Evolutionary conservation across 495 filamentous ascomycete species (phyloP).

Genomic region (Amphirosellinia nigrospora): DNA sequence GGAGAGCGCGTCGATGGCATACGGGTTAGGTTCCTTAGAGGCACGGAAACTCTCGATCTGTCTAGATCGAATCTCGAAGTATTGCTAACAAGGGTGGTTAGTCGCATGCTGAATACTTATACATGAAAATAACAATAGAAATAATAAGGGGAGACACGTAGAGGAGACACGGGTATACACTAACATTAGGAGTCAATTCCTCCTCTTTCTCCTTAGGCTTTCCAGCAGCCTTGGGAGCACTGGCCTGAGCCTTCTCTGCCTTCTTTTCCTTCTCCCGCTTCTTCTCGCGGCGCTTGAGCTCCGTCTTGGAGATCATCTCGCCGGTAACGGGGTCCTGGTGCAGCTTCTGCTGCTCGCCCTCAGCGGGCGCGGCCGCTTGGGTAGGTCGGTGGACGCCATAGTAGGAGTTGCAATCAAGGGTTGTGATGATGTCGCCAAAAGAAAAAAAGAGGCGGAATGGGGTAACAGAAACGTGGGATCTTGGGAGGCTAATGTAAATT

Average conservation of each 20-base stretch:
- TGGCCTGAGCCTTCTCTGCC: conserved; percentile 47
- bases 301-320: conserved; percentile 83
- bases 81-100: conserved; percentile 67
- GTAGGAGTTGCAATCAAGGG: not conserved
- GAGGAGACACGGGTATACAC: not conserved
- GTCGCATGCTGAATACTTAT: not conserved
- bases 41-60: conserved; percentile 83
- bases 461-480: conserved; percentile 10
- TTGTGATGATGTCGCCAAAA: not conserved
- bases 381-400: conserved; percentile 14
- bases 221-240: conserved; percentile 67
- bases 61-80: conserved; percentile 93
- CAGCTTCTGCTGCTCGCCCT: conserved; percentile 68
- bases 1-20: not conserved
- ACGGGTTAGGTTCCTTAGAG: conserved; percentile 78
- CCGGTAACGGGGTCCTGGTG: conserved; percentile 85
- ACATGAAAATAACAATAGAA: not conserved
- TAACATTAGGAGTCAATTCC: conserved; percentile 84
- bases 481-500: not conserved
- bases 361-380: conserved; percentile 16
- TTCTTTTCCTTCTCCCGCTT: conserved; percentile 71
- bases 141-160: not conserved
- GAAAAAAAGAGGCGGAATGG: not conserved
- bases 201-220: conserved; percentile 69
- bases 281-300: conserved; percentile 96